phyloP scores from a whole-genome alignment of 306 rosid species.

The Canavalia ensiformis region DNA sequence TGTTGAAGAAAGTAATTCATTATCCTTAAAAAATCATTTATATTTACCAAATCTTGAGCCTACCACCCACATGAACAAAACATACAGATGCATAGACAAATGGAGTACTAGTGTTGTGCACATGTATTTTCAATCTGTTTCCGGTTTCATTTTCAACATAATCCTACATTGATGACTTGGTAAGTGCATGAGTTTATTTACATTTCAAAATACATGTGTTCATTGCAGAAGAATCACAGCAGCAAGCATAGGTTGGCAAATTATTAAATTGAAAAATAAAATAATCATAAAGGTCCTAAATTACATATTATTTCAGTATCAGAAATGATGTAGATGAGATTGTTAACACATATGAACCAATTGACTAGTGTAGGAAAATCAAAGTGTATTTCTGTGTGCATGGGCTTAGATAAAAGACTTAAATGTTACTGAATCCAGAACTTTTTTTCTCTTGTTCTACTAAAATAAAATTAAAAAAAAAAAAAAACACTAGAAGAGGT shows the following conservation, averaged over 20 bases:
- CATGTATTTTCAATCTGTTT: conserved; percentile 2
- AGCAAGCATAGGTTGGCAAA: neutral
- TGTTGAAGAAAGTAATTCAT: conserved; percentile 41
- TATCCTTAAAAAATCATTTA: conserved; percentile 25
- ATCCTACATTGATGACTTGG: neutral
- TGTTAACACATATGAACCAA: neutral
- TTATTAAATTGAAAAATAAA: neutral
- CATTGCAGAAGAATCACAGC: neutral
- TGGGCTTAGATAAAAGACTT: neutral
- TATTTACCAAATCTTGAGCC: neutral
- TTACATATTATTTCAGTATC: neutral
- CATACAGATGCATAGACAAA: neutral
- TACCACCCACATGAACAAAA: conserved; percentile 1
- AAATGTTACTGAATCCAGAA: neutral
- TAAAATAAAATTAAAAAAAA: conserved; percentile 21
- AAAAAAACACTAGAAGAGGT: neutral
- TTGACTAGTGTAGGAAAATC: neutral
- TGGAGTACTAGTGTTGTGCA: neutral
- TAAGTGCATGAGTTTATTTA: neutral
- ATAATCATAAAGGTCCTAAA: neutral
- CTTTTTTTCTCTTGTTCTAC: conserved; percentile 7
- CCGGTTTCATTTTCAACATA: neutral
- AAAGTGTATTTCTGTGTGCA: neutral
- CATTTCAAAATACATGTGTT: neutral
- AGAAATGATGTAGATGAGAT: neutral